These are phyloP conservation scores for Colletotrichum tropicicola DNA, from an alignment of 2,329 filamentous ascomycete genomes.

Conservation along the genomic window DNA sequence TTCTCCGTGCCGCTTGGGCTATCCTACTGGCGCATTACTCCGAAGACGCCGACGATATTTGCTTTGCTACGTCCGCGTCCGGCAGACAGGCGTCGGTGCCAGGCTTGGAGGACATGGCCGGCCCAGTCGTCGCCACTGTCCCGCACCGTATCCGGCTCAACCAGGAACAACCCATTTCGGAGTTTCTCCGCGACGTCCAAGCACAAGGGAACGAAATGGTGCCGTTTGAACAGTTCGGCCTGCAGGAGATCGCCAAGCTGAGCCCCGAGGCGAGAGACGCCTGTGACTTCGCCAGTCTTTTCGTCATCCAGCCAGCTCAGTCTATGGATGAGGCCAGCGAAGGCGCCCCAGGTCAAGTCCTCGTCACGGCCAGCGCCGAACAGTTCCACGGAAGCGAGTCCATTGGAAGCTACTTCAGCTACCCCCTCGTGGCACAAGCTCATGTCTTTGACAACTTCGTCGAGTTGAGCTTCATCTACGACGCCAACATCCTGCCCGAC, in stretches of 20 bases:
- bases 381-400: not conserved
- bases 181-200: constrained; percentile 36
- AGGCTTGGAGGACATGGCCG: constrained; percentile 37
- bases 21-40: constrained; percentile 47
- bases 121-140: constrained; percentile 32
- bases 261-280: not conserved
- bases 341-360: not conserved
- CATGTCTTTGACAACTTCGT: not conserved
- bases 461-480: constrained; percentile 6
- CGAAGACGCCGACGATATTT: constrained; percentile 42
- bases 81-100: constrained; percentile 33
- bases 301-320: not conserved
- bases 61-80: constrained; percentile 48
- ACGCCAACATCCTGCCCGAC: not conserved
- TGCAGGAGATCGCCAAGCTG: constrained; percentile 38
- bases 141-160: not conserved
- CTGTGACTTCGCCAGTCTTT: not conserved
- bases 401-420: constrained; percentile 16
- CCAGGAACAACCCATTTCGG: not conserved
- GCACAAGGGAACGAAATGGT: constrained; percentile 37
- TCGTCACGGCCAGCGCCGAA: not conserved
- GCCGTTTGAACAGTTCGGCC: constrained; percentile 38
- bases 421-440: constrained; percentile 19
- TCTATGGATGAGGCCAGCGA: not conserved
- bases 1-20: constrained; percentile 52